A percentile compares a stretch with the other conserved stretches of the same genome.
Conservation (phyloP, 306 rosid species). For the Prunus mira region DNA sequence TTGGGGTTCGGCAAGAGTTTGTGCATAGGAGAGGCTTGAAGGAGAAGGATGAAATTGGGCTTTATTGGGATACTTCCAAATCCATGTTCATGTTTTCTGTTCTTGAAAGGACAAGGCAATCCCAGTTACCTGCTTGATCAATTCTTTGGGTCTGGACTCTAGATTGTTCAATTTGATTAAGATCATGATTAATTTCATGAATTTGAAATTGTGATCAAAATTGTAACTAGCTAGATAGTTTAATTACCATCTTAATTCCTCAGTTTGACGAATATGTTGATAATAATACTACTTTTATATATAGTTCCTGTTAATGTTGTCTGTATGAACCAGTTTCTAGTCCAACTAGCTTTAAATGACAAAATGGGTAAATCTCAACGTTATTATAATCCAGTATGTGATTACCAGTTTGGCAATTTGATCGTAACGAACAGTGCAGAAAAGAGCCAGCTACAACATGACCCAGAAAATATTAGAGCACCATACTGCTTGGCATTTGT, state of each 20-base stretch:
- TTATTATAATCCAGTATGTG: background rate
- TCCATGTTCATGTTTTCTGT: conserved; percentile 28
- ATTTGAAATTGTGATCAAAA: too few relatives aligned
- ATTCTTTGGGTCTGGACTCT: too few relatives aligned
- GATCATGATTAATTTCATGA: too few relatives aligned
- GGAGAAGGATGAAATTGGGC: conserved; percentile 32
- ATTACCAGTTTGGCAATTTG: background rate
- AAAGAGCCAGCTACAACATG: background rate
- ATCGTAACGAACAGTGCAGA: background rate
- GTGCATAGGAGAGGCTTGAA: conserved; percentile 13
- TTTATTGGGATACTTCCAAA: conserved; percentile 26
- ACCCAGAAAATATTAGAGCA: background rate
- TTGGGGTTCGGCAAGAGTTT: conserved; percentile 32
- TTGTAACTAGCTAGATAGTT: too few relatives aligned
- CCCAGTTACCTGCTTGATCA: background rate
- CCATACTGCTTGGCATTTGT: background rate
- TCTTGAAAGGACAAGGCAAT: background rate
- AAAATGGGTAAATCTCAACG: too few relatives aligned
- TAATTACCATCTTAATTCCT: too few relatives aligned
- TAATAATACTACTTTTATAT: too few relatives aligned
- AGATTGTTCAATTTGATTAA: too few relatives aligned
- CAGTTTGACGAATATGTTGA: too few relatives aligned
- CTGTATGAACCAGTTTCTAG: too few relatives aligned
- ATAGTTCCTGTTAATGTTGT: too few relatives aligned
- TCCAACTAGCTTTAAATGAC: too few relatives aligned